Evolutionary conservation across 140 eudicot species (phyloP).

Genomic region (Cichorium intybus): DNA sequence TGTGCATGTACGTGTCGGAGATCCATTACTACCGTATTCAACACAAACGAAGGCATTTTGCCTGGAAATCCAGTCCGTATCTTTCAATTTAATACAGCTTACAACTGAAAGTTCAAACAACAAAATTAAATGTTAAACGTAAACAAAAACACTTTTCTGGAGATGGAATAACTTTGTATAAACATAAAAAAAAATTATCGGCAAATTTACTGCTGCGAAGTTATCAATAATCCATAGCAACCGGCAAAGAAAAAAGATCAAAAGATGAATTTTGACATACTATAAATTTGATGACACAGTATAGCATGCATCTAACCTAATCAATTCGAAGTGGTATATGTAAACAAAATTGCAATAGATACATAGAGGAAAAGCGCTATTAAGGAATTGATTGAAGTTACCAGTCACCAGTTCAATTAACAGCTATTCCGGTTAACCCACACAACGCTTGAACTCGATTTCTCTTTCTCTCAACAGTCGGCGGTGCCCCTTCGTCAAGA

Average conservation of each 20-base stretch:
- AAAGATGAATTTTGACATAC: no score
- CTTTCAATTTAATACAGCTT: constrained; percentile 69
- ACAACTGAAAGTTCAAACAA: constrained; percentile 45
- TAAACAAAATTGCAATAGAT: no score
- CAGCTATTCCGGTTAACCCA: no score
- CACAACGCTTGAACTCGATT: no score
- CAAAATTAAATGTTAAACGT: not conserved
- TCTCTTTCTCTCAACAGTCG: no score
- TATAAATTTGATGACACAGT: no score
- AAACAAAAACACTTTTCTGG: constrained; percentile 5
- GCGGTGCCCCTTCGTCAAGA: no score
- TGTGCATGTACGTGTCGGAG: constrained; percentile 78
- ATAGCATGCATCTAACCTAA: no score
- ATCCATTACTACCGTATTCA: constrained; percentile 68
- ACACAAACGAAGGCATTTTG: constrained; percentile 93
- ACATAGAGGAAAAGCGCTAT: no score
- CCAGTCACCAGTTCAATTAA: no score
- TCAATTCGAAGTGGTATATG: no score
- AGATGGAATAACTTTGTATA: not conserved
- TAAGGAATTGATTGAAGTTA: no score
- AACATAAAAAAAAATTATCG: not conserved
- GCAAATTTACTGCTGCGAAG: not conserved
- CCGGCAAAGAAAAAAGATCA: not conserved
- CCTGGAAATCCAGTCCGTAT: constrained; percentile 88
- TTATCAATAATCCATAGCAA: not conserved